Percentiles rank a stretch among this genome's conserved stretches.
These are phyloP conservation scores for Pseudophaeomoniella oleicola DNA, from an alignment of 2,329 filamentous ascomycete species.

Conservation along the genomic window DNA sequence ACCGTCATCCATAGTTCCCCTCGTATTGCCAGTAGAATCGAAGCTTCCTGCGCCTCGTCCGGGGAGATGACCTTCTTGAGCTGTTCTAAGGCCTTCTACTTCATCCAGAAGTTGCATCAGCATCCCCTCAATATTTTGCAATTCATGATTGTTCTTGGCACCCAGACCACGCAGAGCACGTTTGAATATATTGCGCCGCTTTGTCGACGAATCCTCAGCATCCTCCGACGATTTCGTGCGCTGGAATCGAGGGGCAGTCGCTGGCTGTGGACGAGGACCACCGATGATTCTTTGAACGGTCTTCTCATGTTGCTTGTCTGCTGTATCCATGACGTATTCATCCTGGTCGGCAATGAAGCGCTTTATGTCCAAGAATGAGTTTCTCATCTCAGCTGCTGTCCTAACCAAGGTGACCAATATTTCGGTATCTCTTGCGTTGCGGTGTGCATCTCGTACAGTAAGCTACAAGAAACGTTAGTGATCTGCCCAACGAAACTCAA, in stretches of 20 bases:
- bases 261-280: slow-evolving; percentile 73
- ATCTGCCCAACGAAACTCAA: neutral
- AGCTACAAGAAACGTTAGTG: slow-evolving; percentile 38
- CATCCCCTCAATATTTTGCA: slow-evolving; percentile 81
- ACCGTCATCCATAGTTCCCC: slow-evolving; percentile 54
- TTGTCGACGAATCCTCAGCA: slow-evolving; percentile 46
- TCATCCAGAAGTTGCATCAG: slow-evolving; percentile 83
- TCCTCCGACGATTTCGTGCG: slow-evolving; percentile 34
- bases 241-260: slow-evolving; percentile 42
- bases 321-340: slow-evolving; percentile 70
- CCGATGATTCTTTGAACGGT: slow-evolving; percentile 69
- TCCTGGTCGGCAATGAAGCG: slow-evolving; percentile 82
- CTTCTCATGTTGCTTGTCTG: slow-evolving; percentile 77
- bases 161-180: slow-evolving; percentile 85
- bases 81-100: slow-evolving; percentile 65
- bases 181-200: slow-evolving; percentile 88
- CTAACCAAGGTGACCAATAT: slow-evolving; percentile 89
- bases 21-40: slow-evolving; percentile 56
- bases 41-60: slow-evolving; percentile 30
- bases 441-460: slow-evolving; percentile 89
- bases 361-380: slow-evolving; percentile 90
- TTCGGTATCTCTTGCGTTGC: slow-evolving; percentile 90
- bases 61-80: slow-evolving; percentile 25
- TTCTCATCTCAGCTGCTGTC: slow-evolving; percentile 91
- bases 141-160: slow-evolving; percentile 73